Evolutionary conservation across 148 eudicot species (phyloP).

Genomic region (Vaccinium vitisidaea): DNA sequence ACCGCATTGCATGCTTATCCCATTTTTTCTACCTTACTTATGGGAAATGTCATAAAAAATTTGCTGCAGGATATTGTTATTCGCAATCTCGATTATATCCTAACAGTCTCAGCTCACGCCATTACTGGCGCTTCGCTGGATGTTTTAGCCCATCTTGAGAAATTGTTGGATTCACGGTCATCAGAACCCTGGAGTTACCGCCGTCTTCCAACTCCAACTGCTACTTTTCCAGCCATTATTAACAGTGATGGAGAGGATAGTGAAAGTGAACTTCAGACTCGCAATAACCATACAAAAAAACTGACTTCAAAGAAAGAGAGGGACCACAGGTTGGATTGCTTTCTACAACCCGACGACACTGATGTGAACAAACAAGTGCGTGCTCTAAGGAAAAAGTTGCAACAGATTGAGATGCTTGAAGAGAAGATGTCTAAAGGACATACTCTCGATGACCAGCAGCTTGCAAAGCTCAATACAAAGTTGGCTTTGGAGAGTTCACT

Average conservation of each 20-base stretch:
- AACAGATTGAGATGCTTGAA: conserved; percentile 97
- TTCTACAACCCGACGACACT: conserved; percentile 44
- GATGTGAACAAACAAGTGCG: conserved; percentile 62
- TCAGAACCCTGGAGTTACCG: conserved; percentile 93
- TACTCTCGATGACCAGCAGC: conserved; percentile 84
- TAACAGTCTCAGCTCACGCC: conserved; percentile 59
- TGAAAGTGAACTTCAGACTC: conserved; percentile 56
- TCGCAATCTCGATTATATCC: conserved; percentile 83
- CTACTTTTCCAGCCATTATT: conserved; percentile 81
- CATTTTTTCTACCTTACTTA: neutral
- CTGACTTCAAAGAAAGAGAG: conserved; percentile 32
- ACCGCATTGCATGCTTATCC: neutral
- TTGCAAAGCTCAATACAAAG: conserved; percentile 75
- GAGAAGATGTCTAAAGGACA: conserved; percentile 71
- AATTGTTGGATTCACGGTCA: conserved; percentile 62
- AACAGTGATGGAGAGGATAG: conserved; percentile 81
- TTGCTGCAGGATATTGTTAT: conserved; percentile 74
- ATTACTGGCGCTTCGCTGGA: conserved; percentile 67
- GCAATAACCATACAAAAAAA: conserved; percentile 37
- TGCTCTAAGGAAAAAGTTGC: conserved; percentile 77
- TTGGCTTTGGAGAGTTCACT: conserved; percentile 63
- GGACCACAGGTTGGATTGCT: conserved; percentile 48
- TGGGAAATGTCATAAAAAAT: neutral
- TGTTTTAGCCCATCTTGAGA: conserved; percentile 75
- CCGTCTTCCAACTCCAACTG: conserved; percentile 89